A percentile compares a stretch with the other conserved stretches of the same genome.
phyloP scores from a whole-genome alignment of 164 flowering plant genomes.

The Akebia trifoliata region DNA sequence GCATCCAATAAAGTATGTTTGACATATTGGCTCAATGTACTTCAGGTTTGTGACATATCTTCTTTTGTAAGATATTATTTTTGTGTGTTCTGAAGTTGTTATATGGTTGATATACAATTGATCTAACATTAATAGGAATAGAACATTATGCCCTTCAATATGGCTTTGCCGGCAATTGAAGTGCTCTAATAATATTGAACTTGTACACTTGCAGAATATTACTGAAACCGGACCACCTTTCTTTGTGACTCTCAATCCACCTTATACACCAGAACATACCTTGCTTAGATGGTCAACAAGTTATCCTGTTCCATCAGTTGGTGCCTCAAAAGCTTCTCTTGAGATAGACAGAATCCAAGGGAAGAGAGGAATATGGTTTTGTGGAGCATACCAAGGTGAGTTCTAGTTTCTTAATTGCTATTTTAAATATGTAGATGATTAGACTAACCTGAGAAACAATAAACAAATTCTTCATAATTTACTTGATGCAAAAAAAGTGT shows the following conservation, averaged over 20 bases:
- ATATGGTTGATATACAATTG: no score
- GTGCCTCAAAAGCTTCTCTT: conserved; percentile 69
- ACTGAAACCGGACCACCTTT: conserved; percentile 48
- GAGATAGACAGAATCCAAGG: conserved; percentile 64
- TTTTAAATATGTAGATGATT: background rate
- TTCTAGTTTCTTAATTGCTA: background rate
- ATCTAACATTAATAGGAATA: no score
- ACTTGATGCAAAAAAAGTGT: no score
- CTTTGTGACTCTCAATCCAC: conserved; percentile 85
- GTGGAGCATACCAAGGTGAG: conserved; percentile 87
- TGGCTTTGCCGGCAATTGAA: no score
- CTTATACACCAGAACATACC: no score
- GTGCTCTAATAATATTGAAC: no score
- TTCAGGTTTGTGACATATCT: conserved; percentile 48
- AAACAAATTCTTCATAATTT: no score
- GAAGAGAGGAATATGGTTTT: no score
- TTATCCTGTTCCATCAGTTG: conserved; percentile 84
- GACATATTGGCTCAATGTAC: conserved; percentile 89
- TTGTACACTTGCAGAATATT: conserved; percentile 53
- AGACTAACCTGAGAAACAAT: no score
- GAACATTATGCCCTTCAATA: no score
- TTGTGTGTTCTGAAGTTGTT: background rate
- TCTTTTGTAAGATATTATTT: no score
- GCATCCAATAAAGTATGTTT: conserved; percentile 56
- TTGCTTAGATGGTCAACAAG: no score